Conservation (phyloP, 2,329 filamentous ascomycete genomes). For the Diaporthe velutina region DNA sequence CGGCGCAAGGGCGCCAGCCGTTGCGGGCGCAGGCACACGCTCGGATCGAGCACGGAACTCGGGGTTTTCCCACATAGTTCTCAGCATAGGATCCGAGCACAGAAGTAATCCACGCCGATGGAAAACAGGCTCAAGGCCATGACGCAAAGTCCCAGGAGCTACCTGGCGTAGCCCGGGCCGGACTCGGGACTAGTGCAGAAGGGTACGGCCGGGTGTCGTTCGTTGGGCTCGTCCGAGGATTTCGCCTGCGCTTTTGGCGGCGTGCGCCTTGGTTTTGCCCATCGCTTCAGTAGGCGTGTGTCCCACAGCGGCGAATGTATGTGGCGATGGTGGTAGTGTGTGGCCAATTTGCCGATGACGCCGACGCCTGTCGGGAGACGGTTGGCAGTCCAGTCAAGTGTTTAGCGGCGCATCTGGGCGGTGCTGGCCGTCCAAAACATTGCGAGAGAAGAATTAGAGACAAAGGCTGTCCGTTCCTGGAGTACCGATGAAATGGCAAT, state of each 20-base stretch:
- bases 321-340: not conserved
- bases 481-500: not conserved
- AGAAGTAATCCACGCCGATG: not conserved
- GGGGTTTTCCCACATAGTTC: not conserved
- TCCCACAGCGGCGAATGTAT: not conserved
- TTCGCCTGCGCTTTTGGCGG: not conserved
- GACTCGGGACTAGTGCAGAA: not conserved
- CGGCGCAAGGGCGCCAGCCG: not conserved
- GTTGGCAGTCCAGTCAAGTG: not conserved
- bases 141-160: slow-evolving; percentile 8
- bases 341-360: not conserved
- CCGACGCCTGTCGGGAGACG: not conserved
- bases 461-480: too few relatives aligned
- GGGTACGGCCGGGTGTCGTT: not conserved
- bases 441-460: not conserved
- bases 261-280: not conserved
- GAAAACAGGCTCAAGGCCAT: not conserved
- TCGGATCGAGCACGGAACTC: not conserved
- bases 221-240: not conserved
- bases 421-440: not conserved
- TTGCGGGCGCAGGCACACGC: not conserved
- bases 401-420: not conserved
- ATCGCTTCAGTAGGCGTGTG: too few relatives aligned
- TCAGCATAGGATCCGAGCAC: not conserved
- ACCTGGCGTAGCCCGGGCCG: slow-evolving; percentile 7